phyloP scores from a whole-genome alignment of 1,139 yeast species.

The Saccharomycopsis crataegensis region DNA sequence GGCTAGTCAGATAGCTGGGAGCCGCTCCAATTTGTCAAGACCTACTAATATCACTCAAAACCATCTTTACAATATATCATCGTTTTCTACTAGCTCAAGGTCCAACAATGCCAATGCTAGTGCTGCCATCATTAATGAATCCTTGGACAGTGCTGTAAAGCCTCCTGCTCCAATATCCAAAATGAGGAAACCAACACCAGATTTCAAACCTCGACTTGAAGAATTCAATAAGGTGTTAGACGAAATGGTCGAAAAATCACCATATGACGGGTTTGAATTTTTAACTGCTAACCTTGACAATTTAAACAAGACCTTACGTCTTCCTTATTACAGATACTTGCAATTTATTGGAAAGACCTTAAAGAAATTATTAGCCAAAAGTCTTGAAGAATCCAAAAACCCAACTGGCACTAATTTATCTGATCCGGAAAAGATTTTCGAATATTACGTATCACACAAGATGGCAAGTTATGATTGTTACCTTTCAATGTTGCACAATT shows the following conservation, averaged over 20 bases:
- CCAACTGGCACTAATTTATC: not conserved
- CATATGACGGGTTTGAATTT: slow-evolving; percentile 4
- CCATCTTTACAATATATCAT: not conserved
- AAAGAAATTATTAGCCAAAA: not conserved
- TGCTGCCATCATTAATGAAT: not conserved
- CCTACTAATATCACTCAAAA: not conserved
- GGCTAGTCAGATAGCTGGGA: not conserved
- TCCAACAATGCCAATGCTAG: not conserved
- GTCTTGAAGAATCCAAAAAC: slow-evolving; percentile 4
- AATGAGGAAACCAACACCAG: not conserved
- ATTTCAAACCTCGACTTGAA: not conserved
- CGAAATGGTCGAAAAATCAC: not conserved
- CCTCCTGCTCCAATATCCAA: not conserved
- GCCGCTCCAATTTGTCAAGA: not conserved
- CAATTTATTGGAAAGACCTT: not conserved
- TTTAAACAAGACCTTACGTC: not conserved
- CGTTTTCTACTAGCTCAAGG: not conserved
- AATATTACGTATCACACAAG: not conserved
- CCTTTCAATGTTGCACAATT: slow-evolving; percentile 23
- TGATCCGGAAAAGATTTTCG: slow-evolving; percentile 3
- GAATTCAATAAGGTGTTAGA: not conserved
- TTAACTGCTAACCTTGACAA: not conserved
- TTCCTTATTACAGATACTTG: not conserved
- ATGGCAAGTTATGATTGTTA: slow-evolving; percentile 3
- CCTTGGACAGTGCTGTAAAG: not conserved